phyloP scores from a whole-genome alignment of 768 basidiomycete species.

The Auricularia sp. region DNA sequence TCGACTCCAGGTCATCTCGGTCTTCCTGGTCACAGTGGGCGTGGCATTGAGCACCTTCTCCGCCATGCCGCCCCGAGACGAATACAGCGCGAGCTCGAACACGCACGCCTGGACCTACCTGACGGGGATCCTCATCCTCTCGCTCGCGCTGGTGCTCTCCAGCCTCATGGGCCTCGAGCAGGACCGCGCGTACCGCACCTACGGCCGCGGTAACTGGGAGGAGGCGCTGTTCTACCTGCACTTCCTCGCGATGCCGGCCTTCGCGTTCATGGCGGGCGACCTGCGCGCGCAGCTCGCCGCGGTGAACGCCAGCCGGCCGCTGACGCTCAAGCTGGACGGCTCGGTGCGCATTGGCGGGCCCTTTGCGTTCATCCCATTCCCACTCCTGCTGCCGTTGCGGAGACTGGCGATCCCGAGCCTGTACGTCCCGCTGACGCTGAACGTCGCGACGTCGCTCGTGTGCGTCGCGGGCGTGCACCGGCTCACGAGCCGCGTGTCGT shows the following conservation, averaged over 20 bases:
- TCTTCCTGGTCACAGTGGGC: constrained; percentile 71
- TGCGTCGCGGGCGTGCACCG: constrained; percentile 84
- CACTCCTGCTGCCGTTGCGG: neutral
- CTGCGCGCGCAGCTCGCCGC: constrained; percentile 37
- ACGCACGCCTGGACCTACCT: constrained; percentile 39
- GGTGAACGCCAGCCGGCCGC: constrained; percentile 32
- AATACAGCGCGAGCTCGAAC: constrained; percentile 5
- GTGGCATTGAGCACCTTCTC: constrained; percentile 77
- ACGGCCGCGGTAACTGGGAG: constrained; percentile 52
- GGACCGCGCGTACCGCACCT: constrained; percentile 62
- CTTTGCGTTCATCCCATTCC: neutral
- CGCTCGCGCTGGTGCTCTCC: constrained; percentile 66
- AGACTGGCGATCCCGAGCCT: constrained; percentile 45
- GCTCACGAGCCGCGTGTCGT: constrained; percentile 65
- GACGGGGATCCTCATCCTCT: constrained; percentile 64
- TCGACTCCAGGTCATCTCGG: constrained; percentile 54
- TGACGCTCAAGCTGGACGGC: constrained; percentile 14
- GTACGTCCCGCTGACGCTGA: constrained; percentile 55
- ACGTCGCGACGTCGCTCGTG: constrained; percentile 74
- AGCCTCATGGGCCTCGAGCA: constrained; percentile 78
- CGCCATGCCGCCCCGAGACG: constrained; percentile 28
- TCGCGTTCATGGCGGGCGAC: constrained; percentile 47
- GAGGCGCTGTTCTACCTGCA: constrained; percentile 92
- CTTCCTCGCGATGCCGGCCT: constrained; percentile 70
- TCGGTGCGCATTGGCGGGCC: neutral